Base-by-base conservation (phyloP, 2,329 filamentous ascomycete genomes). In the Aspergillus udagawae region DNA sequence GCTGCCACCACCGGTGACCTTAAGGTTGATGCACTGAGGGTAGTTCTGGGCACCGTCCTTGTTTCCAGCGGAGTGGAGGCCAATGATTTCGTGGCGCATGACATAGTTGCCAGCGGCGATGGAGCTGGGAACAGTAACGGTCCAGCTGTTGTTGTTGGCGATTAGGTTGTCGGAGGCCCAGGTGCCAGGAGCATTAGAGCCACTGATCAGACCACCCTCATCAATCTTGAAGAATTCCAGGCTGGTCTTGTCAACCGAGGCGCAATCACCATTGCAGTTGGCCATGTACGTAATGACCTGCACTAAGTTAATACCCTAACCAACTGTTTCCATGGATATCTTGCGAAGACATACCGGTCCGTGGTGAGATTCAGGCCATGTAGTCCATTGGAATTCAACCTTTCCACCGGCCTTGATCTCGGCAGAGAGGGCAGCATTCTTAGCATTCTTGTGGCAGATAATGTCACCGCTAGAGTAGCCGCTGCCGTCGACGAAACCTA, bases 211-310 rank as follows among this genome's bases (percentile, higher is more conserved):
- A 56, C 85, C 86, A 35, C 70, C 76, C 55, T 79, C 79, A 42
- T 81, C 79, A 57, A 88, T 86, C 79, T 89, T 89, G 80, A 86
- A 83, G 72, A 82, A 88, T 61, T 82, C 71, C 29, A 87, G 78
- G 4, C 73, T 67, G 2, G 70, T 73, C 71, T 84, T 82, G 70
- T 83, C 79, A 55, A 80, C 82, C 0, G 70, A 69, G 41, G 80
- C 75, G 70, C 83, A 87, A 69, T 85, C 79, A 23, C 80, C 83
- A 53, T 80, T 73, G 73, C 83, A 86, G 64, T 79, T 79, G 55
- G 86, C 86, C 17, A 88, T 74, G 75, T 88, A 88, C 70, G 82
- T 82, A 60, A 88, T 79, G 64, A 88, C 81, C 32, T 38, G 14
- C n/a, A 38, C 32, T 7, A 38, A 17, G 32, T 38, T 38, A 38